Base-by-base conservation (phyloP, 768 basidiomycete species). In the Boletus tomentosulus region DNA sequence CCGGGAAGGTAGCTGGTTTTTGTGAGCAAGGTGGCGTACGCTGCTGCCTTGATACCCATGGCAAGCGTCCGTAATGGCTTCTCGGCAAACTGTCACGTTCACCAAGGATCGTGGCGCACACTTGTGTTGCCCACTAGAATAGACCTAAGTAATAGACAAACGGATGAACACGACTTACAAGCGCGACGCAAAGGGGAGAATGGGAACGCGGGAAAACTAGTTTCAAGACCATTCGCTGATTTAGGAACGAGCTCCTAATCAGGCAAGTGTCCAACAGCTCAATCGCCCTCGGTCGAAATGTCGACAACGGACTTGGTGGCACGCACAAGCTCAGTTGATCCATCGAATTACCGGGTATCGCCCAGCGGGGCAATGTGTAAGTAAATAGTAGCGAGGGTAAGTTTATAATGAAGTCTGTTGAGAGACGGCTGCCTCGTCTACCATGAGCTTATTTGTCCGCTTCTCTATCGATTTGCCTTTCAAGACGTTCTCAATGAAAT, bases 401-500 rank as follows among this genome's bases (percentile, higher is more conserved):
- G 24, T 22, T 45, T 48, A 66, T 42, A 57, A 31, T 28, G 44
- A 22, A 41, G 35, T 42, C 42, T 42, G 60, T 30, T 25, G 59
- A 33, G 50, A 34, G 19, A 50, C 42, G 5, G 24, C 43, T n/a
- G 24, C 37, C 28, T 63, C 61, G 46, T 68, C 59, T 4, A 66
- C 58, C 22, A 73, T 50, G 13, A 77, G 60, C 8, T 61, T 67
- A 55, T 68, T 65, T 4, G 74, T 56, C 57, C 71, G 72, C 56
- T 73, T 79, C 61, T 79, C 74, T 10, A 59, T 63, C 5, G 70
- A 77, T 64, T 84, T 87, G 11, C 81, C 82, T 57, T 79, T 81
- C 55, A 93, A 72, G 4, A 96, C 87, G 62, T 95, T 96, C 71
- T 94, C 92, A 37, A 98, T 91, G 73, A 87, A 98, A 68, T 83